Conservation (phyloP, 2,329 filamentous ascomycete species). For the Hymenoscyphus fructigenus region DNA sequence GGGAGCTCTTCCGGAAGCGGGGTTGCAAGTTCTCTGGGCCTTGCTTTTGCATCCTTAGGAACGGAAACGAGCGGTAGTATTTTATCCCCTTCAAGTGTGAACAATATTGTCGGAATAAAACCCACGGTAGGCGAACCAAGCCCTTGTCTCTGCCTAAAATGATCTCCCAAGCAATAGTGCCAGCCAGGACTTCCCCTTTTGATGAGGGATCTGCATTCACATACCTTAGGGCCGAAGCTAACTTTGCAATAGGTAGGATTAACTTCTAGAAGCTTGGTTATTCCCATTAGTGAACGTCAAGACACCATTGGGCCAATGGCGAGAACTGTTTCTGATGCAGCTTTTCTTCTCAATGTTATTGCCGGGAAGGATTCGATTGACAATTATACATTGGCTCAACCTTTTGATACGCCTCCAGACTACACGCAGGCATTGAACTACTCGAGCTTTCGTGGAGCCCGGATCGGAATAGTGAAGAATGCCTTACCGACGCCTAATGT, state of each 20-base stretch:
- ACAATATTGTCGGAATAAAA: slow-evolving; percentile 67
- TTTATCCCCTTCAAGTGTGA: slow-evolving; percentile 50
- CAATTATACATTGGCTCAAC: slow-evolving; percentile 63
- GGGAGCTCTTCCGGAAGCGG: slow-evolving; percentile 63
- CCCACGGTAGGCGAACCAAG: slow-evolving; percentile 47
- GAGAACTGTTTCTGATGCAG: slow-evolving; percentile 64
- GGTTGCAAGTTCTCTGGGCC: slow-evolving; percentile 57
- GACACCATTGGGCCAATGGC: slow-evolving; percentile 66
- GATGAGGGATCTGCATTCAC: neutral
- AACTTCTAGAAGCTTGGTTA: slow-evolving; percentile 59
- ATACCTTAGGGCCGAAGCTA: neutral
- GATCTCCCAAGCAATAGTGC: neutral
- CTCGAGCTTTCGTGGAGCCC: slow-evolving; percentile 52
- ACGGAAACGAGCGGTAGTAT: slow-evolving; percentile 67
- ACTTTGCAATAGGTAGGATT: slow-evolving; percentile 47
- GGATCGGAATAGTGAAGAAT: slow-evolving; percentile 65
- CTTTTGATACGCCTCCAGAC: slow-evolving; percentile 53
- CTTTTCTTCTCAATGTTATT: slow-evolving; percentile 61
- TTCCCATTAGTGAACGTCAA: slow-evolving; percentile 63
- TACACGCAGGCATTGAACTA: slow-evolving; percentile 59
- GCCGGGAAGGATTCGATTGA: slow-evolving; percentile 59
- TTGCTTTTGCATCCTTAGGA: slow-evolving; percentile 58
- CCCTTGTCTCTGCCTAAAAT: neutral
- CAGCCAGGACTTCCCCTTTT: no score
- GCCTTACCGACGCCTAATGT: slow-evolving; percentile 34